A percentile compares a stretch with the other conserved stretches of the same genome.
phyloP scores from a whole-genome alignment of 208 protist genomes.

The Polymyxa betae region DNA sequence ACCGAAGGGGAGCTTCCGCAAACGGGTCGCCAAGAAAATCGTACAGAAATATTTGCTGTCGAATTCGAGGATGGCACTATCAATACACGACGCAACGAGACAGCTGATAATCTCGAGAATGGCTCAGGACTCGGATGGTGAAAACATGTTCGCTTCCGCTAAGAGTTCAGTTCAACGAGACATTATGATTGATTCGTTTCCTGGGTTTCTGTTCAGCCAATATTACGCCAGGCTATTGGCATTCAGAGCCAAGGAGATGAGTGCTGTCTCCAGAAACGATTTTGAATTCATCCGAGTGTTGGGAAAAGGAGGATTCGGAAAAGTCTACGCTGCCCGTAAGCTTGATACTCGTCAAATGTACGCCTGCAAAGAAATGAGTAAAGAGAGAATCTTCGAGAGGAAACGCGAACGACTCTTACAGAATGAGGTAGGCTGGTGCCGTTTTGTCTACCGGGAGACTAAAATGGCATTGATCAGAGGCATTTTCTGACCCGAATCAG shows the following conservation, averaged over 20 bases:
- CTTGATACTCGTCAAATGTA: constrained; percentile 47
- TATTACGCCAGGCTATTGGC: constrained; percentile 1
- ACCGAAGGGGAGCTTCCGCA: not conserved
- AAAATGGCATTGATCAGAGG: constrained; percentile 26
- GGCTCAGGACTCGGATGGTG: not conserved
- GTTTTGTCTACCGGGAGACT: not conserved
- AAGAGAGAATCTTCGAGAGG: constrained; percentile 6
- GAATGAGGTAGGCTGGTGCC: not conserved
- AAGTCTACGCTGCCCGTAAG: constrained; percentile 40
- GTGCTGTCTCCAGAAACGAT: not conserved
- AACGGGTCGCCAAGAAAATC: not conserved
- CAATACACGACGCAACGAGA: not conserved
- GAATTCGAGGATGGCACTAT: not conserved
- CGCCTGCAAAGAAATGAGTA: constrained; percentile 50
- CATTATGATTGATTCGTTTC: not conserved
- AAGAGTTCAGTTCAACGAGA: constrained; percentile 13
- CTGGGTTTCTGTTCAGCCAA: constrained; percentile 3
- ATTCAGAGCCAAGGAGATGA: constrained; percentile 38
- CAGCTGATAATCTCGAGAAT: not conserved
- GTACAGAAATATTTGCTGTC: constrained; percentile 14
- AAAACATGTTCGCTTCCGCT: constrained; percentile 11
- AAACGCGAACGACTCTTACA: constrained; percentile 33
- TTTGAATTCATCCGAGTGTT: constrained; percentile 49
- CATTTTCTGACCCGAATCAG: constrained; percentile 47
- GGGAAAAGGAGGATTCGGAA: constrained; percentile 32